A percentile compares a stretch with the other conserved stretches of the same genome.
Evolutionary conservation across 2,329 filamentous ascomycete species (phyloP).

Genomic region (Cryphonectria nitschkei): DNA sequence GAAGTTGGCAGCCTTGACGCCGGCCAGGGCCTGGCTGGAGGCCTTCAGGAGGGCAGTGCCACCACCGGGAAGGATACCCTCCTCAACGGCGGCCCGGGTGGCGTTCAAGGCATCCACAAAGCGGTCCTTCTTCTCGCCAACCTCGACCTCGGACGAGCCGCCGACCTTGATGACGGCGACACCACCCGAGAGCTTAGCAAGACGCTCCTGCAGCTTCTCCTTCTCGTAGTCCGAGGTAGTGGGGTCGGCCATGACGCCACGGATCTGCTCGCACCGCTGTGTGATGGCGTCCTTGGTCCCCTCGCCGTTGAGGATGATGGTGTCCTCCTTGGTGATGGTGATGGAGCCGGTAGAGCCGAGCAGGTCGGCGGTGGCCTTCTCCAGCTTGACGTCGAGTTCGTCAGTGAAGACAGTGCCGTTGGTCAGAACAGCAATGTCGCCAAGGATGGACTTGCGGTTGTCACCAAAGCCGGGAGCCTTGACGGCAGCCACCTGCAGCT

Average conservation of each 20-base stretch:
- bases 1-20: slow-evolving; percentile 91
- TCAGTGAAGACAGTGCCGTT: slow-evolving; percentile 98
- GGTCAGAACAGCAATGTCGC: slow-evolving; percentile 92
- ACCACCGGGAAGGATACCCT: slow-evolving; percentile 98
- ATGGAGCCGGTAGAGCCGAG: slow-evolving; percentile 97
- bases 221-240: slow-evolving; percentile 99
- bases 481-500: slow-evolving; percentile 97
- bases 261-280: slow-evolving; percentile 98
- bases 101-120: slow-evolving; percentile 98
- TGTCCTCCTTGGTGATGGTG: slow-evolving; percentile 99
- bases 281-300: slow-evolving; percentile 91
- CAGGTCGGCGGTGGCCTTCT: slow-evolving; percentile 95
- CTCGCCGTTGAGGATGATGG: slow-evolving; percentile 96
- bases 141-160: slow-evolving; percentile 96
- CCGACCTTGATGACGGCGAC: slow-evolving; percentile 99
- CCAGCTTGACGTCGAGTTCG: slow-evolving; percentile 98
- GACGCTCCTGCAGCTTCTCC: slow-evolving; percentile 99
- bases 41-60: slow-evolving; percentile 98
- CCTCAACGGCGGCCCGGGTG: slow-evolving; percentile 96
- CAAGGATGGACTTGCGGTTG: slow-evolving; percentile 99
- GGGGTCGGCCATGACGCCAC: slow-evolving; percentile 91
- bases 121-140: slow-evolving; percentile 99
- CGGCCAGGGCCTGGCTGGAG: slow-evolving; percentile 80
- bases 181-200: slow-evolving; percentile 98
- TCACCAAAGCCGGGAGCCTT: slow-evolving; percentile 99